Base-by-base conservation (phyloP, 805 yeast species). In the Saccharomycopsis sp. region DNA sequence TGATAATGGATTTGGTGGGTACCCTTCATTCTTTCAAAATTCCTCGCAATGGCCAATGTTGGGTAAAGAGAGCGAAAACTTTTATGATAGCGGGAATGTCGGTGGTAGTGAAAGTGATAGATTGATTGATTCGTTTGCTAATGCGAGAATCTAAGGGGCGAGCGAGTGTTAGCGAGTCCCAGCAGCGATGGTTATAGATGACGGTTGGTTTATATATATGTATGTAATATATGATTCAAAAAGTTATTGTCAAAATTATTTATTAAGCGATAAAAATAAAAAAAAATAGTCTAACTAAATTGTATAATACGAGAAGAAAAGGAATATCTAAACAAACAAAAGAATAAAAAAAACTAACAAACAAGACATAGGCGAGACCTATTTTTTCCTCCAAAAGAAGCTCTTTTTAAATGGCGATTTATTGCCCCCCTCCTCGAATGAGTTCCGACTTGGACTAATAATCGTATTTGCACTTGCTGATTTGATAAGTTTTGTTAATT, bases 391-490 rank as follows among this genome's bases (percentile, higher is more conserved):
- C 40, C 45, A 41, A 16, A 47, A 47, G 28, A 41, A 45, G n/a
- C 40, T 33, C 19, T 40, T 44, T 20, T 38, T 48, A 38, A 48
- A 44, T 4, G 48, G 48, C 24, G 45, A 40, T 27, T 40, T 40
- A 16, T 19, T 34, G n/a, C 36, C 41, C 19, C 16, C 40, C 11
- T 39, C 34, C 13, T 28, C 42, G 14, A 20, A 19, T 23, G 38
- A 40, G 16, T 26, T 35, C 2, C 42, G 13, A 17, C 16, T 37
- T 21, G 43, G 38, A 19, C 38, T 26, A 8, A 13, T 17, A 22
- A 48, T 41, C 4, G 61, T 55, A 27, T 51, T 56, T n/a, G 56
- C 40, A 37, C 63, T 59, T 4, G 63, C 58, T 0, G 63, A 59
- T 31, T 53, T 51, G 16, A 60, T 59, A 44, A 60, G 43, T 38